Conservation (phyloP, 106 monocot genomes). For the Dendrobium huoshanense region DNA sequence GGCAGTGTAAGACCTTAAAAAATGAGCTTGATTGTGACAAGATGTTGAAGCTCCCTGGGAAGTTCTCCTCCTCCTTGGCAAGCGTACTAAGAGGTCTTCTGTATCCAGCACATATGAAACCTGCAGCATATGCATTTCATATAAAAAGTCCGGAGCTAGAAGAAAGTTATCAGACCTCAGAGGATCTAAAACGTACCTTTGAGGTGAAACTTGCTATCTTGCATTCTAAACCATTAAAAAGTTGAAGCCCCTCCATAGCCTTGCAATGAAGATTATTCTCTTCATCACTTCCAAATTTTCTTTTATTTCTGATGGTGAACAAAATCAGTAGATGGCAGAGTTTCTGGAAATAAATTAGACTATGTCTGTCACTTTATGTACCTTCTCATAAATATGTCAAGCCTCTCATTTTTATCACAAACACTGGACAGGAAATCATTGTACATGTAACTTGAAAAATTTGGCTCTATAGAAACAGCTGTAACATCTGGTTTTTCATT, state of each 20-base stretch:
- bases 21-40: conserved; percentile 8
- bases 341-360: not conserved
- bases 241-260: conserved; percentile 39
- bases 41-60: not conserved
- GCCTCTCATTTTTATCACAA: conserved; percentile 21
- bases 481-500: conserved; percentile 61
- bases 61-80: conserved; percentile 26
- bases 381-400: conserved; percentile 36
- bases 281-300: conserved; percentile 37
- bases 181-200: conserved; percentile 36
- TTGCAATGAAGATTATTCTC: conserved; percentile 41
- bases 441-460: conserved; percentile 55
- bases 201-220: conserved; percentile 72
- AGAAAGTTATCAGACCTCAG: not conserved
- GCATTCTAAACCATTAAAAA: conserved; percentile 78
- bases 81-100: conserved; percentile 49
- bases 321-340: not conserved
- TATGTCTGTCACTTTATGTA: conserved; percentile 7
- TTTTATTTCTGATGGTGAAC: conserved; percentile 45
- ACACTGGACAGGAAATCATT: conserved; percentile 52
- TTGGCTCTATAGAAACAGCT: conserved; percentile 70
- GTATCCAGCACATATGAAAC: conserved; percentile 67
- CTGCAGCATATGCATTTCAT: conserved; percentile 21
- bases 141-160: not conserved
- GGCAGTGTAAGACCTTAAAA: conserved; percentile 1